A percentile compares a stretch with the other conserved stretches of the same genome.
Evolutionary conservation across 2,329 filamentous ascomycete species (phyloP).

Genomic region (Cladophialophora exuberans): DNA sequence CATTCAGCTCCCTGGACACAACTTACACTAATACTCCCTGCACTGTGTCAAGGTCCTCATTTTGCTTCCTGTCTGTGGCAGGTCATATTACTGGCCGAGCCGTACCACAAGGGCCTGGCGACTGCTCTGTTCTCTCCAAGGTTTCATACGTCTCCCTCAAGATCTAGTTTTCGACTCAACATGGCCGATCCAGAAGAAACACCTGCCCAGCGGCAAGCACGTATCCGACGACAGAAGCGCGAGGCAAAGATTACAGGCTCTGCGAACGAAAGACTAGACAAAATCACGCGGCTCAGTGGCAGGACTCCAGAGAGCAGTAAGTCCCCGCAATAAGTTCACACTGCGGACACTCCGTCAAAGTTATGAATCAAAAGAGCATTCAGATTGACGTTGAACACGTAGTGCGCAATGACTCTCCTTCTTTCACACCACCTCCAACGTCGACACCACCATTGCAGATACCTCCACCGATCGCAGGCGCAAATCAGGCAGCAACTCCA

Average conservation of each 20-base stretch:
- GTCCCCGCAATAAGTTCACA: too few relatives aligned
- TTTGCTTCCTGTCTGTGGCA: too few relatives aligned
- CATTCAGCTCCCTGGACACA: too few relatives aligned
- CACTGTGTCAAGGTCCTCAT: too few relatives aligned
- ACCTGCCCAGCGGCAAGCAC: slow-evolving; percentile 56
- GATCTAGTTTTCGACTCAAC: too few relatives aligned
- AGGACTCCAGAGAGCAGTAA: slow-evolving; percentile 47
- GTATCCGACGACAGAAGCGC: slow-evolving; percentile 64
- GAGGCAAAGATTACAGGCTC: slow-evolving; percentile 64
- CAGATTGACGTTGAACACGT: slow-evolving; percentile 14
- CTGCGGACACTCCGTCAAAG: too few relatives aligned
- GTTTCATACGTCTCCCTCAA: too few relatives aligned
- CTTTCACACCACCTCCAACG: slow-evolving; percentile 37
- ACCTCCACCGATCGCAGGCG: slow-evolving; percentile 19
- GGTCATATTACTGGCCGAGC: too few relatives aligned
- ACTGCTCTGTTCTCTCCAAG: not conserved
- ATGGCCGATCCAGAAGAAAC: slow-evolving; percentile 44
- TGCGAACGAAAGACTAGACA: slow-evolving; percentile 62
- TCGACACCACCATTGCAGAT: slow-evolving; percentile 31
- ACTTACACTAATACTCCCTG: too few relatives aligned
- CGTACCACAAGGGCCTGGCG: too few relatives aligned
- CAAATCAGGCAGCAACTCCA: slow-evolving; percentile 29
- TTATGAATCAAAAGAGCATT: too few relatives aligned
- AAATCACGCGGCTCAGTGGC: slow-evolving; percentile 65
- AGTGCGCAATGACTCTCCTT: slow-evolving; percentile 35